Evolutionary conservation across 768 basidiomycete species (phyloP).

Genomic region (Cystobasidium tubakii): DNA sequence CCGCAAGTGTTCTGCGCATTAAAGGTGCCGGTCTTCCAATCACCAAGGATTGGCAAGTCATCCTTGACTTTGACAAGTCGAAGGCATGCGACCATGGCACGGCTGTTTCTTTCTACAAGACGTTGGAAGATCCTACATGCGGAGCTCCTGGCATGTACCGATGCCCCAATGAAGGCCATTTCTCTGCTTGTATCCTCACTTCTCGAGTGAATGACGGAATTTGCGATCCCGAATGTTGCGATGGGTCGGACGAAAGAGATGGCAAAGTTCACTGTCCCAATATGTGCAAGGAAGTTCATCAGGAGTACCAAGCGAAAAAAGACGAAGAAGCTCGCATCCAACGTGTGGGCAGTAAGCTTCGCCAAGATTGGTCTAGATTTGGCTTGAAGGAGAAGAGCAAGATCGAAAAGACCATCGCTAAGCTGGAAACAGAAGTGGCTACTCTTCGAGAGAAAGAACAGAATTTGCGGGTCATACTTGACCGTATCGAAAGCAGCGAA

Average conservation of each 20-base stretch:
- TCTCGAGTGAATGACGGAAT: conserved; percentile 86
- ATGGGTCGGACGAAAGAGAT: conserved; percentile 82
- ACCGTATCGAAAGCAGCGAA: conserved; percentile 69
- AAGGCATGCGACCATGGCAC: conserved; percentile 17
- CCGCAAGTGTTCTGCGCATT: conserved; percentile 65
- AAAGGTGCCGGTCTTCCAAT: conserved; percentile 51
- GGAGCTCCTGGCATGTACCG: conserved; percentile 56
- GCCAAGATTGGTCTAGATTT: conserved; percentile 75
- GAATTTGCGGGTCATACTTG: conserved; percentile 70
- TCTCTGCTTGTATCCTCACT: conserved; percentile 69
- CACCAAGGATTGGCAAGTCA: conserved; percentile 50
- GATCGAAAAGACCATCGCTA: conserved; percentile 61
- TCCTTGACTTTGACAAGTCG: conserved; percentile 43
- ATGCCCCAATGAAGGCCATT: conserved; percentile 80
- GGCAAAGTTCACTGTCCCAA: conserved; percentile 66
- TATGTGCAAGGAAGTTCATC: conserved; percentile 68
- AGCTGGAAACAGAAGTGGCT: conserved; percentile 58
- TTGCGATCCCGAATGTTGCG: conserved; percentile 89
- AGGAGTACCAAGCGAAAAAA: conserved; percentile 60
- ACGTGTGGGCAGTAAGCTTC: conserved; percentile 89
- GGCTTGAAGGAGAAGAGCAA: conserved; percentile 85
- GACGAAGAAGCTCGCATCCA: conserved; percentile 71
- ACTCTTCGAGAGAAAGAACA: conserved; percentile 49
- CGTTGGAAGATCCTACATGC: conserved; percentile 38
- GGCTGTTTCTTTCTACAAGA: conserved; percentile 37